Base-by-base conservation (phyloP, 2,329 filamentous ascomycete genomes). In the Endoconidiophora polonica region DNA sequence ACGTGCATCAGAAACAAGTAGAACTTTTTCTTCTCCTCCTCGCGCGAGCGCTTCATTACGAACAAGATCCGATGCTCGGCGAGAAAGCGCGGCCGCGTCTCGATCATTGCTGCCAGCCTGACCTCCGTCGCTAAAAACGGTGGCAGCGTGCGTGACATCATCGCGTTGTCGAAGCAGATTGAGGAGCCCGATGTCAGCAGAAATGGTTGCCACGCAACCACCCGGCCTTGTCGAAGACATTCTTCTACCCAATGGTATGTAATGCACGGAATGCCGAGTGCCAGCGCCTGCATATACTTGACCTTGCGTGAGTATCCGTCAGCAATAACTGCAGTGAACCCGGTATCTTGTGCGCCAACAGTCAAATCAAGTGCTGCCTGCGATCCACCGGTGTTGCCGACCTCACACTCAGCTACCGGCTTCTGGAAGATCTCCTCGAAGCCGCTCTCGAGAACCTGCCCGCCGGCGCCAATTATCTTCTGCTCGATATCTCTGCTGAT, bases 221-320 rank as follows among this genome's bases (percentile, higher is more conserved):
- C 64, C 5, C 65, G 60, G 4, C 70, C 68, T 29, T 76, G 75
- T 1, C 70, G 63, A 2, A 90, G 63, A 54, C 85, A 94, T 46
- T 83, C 74, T 23, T 76, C 71, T 44, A 94, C 68, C 90, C 91
- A 98, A 49, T 81, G 79, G 4, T 79, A 74, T 4, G 86, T 82
- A 1, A 98, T 70, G 58, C 88, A 94, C 0, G 91, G 91, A 0
- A 98, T 66, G 1, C 86, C 86, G 0, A 98, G 74, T 0, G 91
- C 88, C 2, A 98, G 74, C 0, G 91, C 91, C 65, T 96, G 88
- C 72, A 96, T 84, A 62, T 91, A 95, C 61, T 96, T 98, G 46
- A 80, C 76, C 55, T 86, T 87, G 44, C 90, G 79, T 5, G 84
- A 91, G 61, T 94, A 83, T 3, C 77, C 76, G 59, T 96, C 86